Evolutionary conservation across 768 basidiomycete species (phyloP).

Genomic region (Phanerodontia chrysosporium): DNA sequence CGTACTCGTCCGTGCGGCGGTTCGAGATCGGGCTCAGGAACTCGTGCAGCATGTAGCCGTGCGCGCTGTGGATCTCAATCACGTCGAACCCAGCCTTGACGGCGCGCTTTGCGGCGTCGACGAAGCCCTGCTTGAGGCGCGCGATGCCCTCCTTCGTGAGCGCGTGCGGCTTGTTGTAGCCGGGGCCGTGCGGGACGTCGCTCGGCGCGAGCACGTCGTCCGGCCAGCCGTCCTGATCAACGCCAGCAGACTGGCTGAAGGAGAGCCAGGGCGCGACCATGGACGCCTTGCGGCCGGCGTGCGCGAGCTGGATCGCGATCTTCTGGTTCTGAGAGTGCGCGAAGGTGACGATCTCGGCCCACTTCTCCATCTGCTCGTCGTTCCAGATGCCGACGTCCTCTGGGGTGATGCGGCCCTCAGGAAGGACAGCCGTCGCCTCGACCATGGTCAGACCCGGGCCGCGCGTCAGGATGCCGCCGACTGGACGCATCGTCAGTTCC

Average conservation of each 20-base stretch:
- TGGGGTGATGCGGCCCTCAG: conserved; percentile 63
- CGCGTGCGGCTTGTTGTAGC: conserved; percentile 10
- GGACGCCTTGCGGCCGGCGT: conserved; percentile 75
- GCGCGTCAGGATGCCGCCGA: conserved; percentile 49
- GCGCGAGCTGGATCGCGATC: conserved; percentile 71
- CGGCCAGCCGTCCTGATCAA: conserved; percentile 39
- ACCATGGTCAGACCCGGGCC: conserved; percentile 55
- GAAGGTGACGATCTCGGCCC: conserved; percentile 52
- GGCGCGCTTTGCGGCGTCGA: conserved; percentile 34
- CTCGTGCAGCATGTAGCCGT: conserved; percentile 32
- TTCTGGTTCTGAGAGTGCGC: conserved; percentile 69
- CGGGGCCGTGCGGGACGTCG: conserved; percentile 8
- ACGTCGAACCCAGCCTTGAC: conserved; percentile 30
- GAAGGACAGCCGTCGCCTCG: conserved; percentile 63
- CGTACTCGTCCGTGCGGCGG: conserved; percentile 41
- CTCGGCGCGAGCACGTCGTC: conserved; percentile 17
- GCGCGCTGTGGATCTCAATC: conserved; percentile 28
- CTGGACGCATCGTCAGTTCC: conserved; percentile 23
- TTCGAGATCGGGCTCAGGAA: conserved; percentile 35
- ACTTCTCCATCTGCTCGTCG: conserved; percentile 46
- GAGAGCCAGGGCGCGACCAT: conserved; percentile 59
- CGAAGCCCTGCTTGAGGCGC: conserved; percentile 24
- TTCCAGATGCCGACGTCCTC: conserved; percentile 59
- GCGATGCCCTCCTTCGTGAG: conserved; percentile 26
- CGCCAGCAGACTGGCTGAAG: conserved; percentile 29